These are phyloP conservation scores for Cochliopodium minus DNA, from an alignment of 208 protist species.

Conservation along the genomic window DNA sequence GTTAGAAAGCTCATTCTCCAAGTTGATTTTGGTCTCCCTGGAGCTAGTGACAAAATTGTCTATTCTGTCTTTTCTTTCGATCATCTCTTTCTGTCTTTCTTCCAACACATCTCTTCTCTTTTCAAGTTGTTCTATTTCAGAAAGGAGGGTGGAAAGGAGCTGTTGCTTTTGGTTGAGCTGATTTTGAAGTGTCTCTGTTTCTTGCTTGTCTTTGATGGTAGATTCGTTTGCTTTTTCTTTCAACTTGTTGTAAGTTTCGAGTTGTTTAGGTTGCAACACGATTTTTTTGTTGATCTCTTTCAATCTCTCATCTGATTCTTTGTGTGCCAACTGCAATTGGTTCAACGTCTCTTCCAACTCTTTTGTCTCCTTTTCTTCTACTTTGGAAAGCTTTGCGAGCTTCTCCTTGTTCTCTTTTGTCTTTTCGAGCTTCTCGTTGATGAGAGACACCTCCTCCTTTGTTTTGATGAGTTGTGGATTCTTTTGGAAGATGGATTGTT, in stretches of 20 bases:
- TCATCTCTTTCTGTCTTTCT: neutral
- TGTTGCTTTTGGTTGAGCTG: neutral
- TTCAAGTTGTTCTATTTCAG: neutral
- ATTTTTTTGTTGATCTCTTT: constrained; percentile 6
- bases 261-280: constrained; percentile 9
- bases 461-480: neutral
- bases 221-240: constrained; percentile 40
- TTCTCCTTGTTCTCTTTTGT: constrained; percentile 23
- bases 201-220: constrained; percentile 31
- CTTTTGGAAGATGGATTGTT: neutral
- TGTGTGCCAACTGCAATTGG: constrained; percentile 37
- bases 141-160: neutral
- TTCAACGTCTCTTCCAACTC: constrained; percentile 34
- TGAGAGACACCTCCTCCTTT: neutral
- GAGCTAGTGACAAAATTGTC: no score
- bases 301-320: constrained; percentile 42
- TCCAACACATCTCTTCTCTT: neutral
- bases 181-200: constrained; percentile 20
- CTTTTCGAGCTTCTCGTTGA: neutral
- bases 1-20: neutral
- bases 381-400: no score
- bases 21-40: no score
- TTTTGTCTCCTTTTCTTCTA: constrained; percentile 49
- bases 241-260: constrained; percentile 19
- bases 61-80: no score